phyloP scores from a whole-genome alignment of 768 basidiomycete species.

The Mycena maculata region DNA sequence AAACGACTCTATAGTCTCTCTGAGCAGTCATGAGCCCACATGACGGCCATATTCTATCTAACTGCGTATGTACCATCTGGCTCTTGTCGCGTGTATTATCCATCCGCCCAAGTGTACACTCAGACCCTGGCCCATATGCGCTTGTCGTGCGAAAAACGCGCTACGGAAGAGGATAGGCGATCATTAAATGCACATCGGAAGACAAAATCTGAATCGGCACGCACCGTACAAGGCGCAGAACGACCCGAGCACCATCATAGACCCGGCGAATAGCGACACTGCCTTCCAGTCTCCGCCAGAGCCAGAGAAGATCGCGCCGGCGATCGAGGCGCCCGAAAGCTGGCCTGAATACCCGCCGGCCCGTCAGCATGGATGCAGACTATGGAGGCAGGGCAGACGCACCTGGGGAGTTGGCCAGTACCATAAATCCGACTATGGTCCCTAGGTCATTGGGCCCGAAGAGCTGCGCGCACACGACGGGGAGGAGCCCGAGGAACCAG shows the following conservation, averaged over 20 bases:
- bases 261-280: slow-evolving; percentile 45
- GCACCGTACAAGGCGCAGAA: slow-evolving; percentile 45
- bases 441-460: slow-evolving; percentile 40
- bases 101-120: too few relatives aligned
- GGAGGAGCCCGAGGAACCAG: slow-evolving; percentile 47
- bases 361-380: background rate
- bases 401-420: slow-evolving; percentile 40
- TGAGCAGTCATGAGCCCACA: too few relatives aligned
- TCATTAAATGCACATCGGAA: background rate
- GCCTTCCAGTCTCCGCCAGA: slow-evolving; percentile 46
- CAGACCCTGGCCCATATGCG: slow-evolving; percentile 35
- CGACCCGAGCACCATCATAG: slow-evolving; percentile 44
- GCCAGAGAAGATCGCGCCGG: slow-evolving; percentile 44
- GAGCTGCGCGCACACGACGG: slow-evolving; percentile 45
- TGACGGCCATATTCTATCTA: too few relatives aligned
- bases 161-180: slow-evolving; percentile 6
- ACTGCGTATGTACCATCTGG: too few relatives aligned
- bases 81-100: too few relatives aligned
- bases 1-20: too few relatives aligned
- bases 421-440: slow-evolving; percentile 41
- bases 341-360: slow-evolving; percentile 38
- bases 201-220: background rate
- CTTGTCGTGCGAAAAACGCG: slow-evolving; percentile 33
- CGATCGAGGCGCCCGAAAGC: slow-evolving; percentile 45
- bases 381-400: background rate